Base-by-base conservation (phyloP, 495 filamentous ascomycete species). In the Xanthoparmelia taractica region DNA sequence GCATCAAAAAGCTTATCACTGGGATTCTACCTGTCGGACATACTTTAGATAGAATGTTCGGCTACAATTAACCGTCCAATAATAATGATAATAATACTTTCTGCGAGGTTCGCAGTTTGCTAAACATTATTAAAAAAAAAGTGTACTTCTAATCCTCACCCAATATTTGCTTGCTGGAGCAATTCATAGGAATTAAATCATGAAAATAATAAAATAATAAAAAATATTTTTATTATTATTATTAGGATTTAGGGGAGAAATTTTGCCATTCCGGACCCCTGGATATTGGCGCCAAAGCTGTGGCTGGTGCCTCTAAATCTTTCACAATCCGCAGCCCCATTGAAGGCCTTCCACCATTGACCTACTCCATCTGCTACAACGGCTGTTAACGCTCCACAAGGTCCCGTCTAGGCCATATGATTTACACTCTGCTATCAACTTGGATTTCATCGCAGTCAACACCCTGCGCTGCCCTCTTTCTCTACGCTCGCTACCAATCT, bases 201-300 rank as follows among this genome's bases (percentile, higher is more conserved):
- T n/a, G n/a, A n/a, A n/a, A n/a, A n/a, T n/a, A n/a, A n/a, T n/a
- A n/a, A n/a, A n/a, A n/a, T n/a, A n/a, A n/a, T n/a, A n/a, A n/a
- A n/a, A n/a, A n/a, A n/a, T n/a, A n/a, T n/a, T n/a, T n/a, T n/a
- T n/a, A n/a, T n/a, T n/a, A n/a, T n/a, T n/a, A n/a, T n/a, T n/a
- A n/a, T n/a, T n/a, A n/a, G n/a, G n/a, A n/a, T n/a, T n/a, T 47
- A 47, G 43, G 43, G 43, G 23, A 20, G 1, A 23, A 47, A 23
- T 47, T 17, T 43, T 20, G 12, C 20, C 7, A 45, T 8, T 27
- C 12, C 1, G 47, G 33, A 54, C 50, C 50, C 50, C 50, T 54
- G 50, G 61, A 63, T 58, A 58, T 63, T 63, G 56, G 56, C n/a
- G 38, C 36, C 56, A 37, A 25, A 31, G 33, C 41, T 63, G 61